Evolutionary conservation across 192 early-diverging fungal species (phyloP).

Genomic region (Entomortierella lignicola): DNA sequence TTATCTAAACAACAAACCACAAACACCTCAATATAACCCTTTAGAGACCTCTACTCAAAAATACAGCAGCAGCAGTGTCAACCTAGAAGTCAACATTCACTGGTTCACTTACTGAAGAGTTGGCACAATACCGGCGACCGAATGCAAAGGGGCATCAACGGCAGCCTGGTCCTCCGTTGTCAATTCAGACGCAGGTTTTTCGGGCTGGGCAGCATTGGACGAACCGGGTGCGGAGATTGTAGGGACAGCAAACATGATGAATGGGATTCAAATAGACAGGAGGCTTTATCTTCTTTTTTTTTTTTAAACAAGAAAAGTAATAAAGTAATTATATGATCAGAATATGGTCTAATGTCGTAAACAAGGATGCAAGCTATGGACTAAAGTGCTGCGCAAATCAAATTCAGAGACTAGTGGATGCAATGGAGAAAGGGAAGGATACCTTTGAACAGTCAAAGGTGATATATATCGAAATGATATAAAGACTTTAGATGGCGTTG

Average conservation of each 20-base stretch:
- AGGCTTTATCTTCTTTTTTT: neutral
- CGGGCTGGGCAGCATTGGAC: slow-evolving; percentile 26
- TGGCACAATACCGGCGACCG: slow-evolving; percentile 69
- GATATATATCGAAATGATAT: neutral
- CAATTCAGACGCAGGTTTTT: slow-evolving; percentile 33
- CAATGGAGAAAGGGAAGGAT: neutral
- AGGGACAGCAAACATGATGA: slow-evolving; percentile 53
- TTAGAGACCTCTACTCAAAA: no score
- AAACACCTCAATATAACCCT: no score
- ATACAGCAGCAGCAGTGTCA: neutral
- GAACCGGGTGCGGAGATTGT: slow-evolving; percentile 36
- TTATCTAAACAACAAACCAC: no score
- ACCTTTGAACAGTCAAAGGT: neutral
- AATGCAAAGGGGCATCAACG: slow-evolving; percentile 39
- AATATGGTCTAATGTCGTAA: neutral
- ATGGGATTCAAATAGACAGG: neutral
- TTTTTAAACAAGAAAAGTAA: neutral
- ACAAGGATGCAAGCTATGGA: neutral
- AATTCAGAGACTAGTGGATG: neutral
- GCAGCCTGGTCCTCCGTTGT: slow-evolving; percentile 46
- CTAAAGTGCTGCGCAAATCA: slow-evolving; percentile 18
- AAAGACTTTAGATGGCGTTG: neutral
- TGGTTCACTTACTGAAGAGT: slow-evolving; percentile 69
- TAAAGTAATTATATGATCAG: neutral
- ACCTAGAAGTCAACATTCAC: neutral